Percentiles rank a stretch among this genome's conserved stretches.
Conservation (phyloP, 208 protist species). For the Strigomonas galati region DNA sequence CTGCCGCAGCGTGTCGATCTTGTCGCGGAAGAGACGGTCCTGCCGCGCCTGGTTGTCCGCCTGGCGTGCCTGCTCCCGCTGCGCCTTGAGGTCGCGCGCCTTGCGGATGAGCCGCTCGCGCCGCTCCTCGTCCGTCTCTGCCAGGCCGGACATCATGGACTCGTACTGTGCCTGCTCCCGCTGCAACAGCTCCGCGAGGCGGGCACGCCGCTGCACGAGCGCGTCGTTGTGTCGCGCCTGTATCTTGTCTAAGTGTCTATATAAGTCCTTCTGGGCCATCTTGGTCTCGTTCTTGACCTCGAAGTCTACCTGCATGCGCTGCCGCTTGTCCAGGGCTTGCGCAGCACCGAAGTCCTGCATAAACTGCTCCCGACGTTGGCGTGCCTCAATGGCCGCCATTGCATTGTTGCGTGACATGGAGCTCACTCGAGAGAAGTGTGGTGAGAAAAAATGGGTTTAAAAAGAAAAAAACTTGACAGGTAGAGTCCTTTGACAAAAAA, state of each 20-base stretch:
- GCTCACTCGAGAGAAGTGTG: background rate
- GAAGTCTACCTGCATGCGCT: slow-evolving; percentile 51
- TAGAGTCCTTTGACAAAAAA: too few relatives aligned
- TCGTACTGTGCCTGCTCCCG: slow-evolving; percentile 59
- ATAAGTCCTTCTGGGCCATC: slow-evolving; percentile 41
- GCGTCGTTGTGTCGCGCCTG: slow-evolving; percentile 80
- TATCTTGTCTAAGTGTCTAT: slow-evolving; percentile 61
- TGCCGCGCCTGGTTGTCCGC: slow-evolving; percentile 48
- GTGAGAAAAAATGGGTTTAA: background rate
- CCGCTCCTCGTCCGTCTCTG: slow-evolving; percentile 82
- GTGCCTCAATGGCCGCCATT: slow-evolving; percentile 47
- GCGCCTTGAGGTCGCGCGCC: slow-evolving; percentile 60
- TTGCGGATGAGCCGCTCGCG: slow-evolving; percentile 76
- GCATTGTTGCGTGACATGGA: slow-evolving; percentile 15
- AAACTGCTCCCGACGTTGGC: slow-evolving; percentile 59
- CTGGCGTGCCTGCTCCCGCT: slow-evolving; percentile 53
- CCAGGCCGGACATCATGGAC: slow-evolving; percentile 60
- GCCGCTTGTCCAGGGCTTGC: slow-evolving; percentile 37
- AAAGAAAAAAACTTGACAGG: background rate
- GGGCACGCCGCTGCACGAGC: slow-evolving; percentile 65
- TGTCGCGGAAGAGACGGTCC: slow-evolving; percentile 73
- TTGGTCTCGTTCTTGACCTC: slow-evolving; percentile 49
- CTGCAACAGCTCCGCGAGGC: slow-evolving; percentile 64
- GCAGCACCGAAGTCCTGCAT: slow-evolving; percentile 56
- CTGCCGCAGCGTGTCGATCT: slow-evolving; percentile 72